A percentile compares a stretch with the other conserved stretches of the same genome.
phyloP scores from a whole-genome alignment of 73 alveolate genomes.

The Effrenium voratum region DNA sequence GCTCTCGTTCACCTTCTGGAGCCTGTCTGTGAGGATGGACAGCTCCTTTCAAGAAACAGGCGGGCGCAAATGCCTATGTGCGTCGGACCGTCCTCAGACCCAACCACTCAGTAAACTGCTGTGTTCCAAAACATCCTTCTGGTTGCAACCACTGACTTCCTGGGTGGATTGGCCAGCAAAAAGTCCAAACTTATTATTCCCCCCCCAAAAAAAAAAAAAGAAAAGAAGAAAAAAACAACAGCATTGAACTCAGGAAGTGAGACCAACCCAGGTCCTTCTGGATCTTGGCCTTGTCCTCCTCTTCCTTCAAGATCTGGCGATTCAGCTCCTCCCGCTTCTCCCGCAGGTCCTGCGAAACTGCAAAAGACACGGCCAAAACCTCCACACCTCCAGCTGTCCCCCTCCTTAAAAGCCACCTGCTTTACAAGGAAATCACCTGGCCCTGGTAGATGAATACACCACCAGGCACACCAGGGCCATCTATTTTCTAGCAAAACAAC shows the following conservation, averaged over 20 bases:
- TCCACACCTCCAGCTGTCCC: conserved; percentile 95
- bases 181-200: background rate
- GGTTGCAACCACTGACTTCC: too few species aligned
- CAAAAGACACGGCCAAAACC: conserved; percentile 95
- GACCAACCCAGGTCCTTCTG: conserved; percentile 70
- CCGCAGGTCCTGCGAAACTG: conserved; percentile 95
- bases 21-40: conserved; percentile 95
- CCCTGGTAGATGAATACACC: too few species aligned
- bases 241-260: background rate
- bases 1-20: conserved; percentile 96
- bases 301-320: conserved; percentile 93
- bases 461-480: too few species aligned
- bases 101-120: too few species aligned
- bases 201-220: background rate
- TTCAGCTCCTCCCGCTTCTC: conserved; percentile 94
- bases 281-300: conserved; percentile 96
- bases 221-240: background rate
- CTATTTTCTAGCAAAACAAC: too few species aligned
- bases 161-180: too few species aligned
- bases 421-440: too few species aligned
- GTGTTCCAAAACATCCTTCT: too few species aligned
- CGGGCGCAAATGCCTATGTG: too few species aligned
- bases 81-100: too few species aligned
- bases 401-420: too few species aligned
- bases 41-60: too few species aligned